Conservation (phyloP, 805 yeast genomes). For the Nakazawaea populi region DNA sequence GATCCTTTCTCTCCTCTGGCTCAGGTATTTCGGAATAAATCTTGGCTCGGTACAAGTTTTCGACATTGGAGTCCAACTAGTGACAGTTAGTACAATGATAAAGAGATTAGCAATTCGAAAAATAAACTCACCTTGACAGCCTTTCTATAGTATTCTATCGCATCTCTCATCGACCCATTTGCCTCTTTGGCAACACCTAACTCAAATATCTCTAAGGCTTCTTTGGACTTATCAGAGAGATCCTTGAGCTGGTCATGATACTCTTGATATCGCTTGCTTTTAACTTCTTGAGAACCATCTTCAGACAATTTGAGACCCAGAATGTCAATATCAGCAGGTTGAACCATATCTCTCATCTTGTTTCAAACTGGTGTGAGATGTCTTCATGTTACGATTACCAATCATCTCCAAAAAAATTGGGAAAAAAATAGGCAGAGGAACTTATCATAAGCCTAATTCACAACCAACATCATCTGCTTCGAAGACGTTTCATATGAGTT, state of each 20-base stretch:
- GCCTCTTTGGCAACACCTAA: constrained; percentile 66
- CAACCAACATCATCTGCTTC: too few species aligned
- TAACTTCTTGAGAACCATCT: not conserved
- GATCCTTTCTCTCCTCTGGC: constrained; percentile 16
- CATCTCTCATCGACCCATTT: constrained; percentile 77
- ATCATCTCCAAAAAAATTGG: too few species aligned
- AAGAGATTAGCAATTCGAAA: too few species aligned
- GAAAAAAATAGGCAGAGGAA: too few species aligned
- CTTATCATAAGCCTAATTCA: too few species aligned
- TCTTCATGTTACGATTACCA: not conserved
- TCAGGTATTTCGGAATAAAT: constrained; percentile 25
- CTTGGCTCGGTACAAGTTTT: constrained; percentile 56
- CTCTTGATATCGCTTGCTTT: not conserved
- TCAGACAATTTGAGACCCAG: constrained; percentile 1
- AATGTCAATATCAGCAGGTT: constrained; percentile 18
- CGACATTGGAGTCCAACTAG: constrained; percentile 44
- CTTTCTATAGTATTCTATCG: constrained; percentile 62
- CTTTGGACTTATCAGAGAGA: constrained; percentile 17
- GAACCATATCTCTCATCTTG: constrained; percentile 3
- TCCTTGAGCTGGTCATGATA: constrained; percentile 6
- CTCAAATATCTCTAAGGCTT: constrained; percentile 64
- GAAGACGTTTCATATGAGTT: too few species aligned
- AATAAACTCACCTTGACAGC: constrained; percentile 50
- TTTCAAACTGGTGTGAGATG: not conserved
- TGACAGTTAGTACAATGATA: too few species aligned